Percentiles rank a stretch among this genome's conserved stretches.
Evolutionary conservation across 1,284 basidiomycete genomes (phyloP).

Genomic region (Fistulinella cinereoalba): DNA sequence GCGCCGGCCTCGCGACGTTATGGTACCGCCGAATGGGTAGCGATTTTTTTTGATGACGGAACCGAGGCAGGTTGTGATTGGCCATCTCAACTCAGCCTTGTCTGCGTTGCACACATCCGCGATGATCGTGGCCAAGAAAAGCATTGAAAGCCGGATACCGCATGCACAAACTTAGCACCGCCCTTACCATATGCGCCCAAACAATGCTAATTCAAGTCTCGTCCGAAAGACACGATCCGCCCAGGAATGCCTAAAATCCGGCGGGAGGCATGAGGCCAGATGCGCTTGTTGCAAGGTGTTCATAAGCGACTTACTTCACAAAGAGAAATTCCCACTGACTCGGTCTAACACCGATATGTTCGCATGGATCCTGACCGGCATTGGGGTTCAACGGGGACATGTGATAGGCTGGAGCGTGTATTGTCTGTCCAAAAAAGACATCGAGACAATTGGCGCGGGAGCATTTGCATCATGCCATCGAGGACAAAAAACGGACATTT

Average conservation of each 20-base stretch:
- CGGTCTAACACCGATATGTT: slow-evolving; percentile 2
- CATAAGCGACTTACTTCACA: slow-evolving; percentile 7
- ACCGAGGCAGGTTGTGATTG: slow-evolving; percentile 14
- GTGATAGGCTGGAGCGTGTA: neutral
- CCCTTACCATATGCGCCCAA: slow-evolving; percentile 6
- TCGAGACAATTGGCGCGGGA: slow-evolving; percentile 13
- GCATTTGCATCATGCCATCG: neutral
- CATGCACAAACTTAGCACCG: slow-evolving; percentile 13
- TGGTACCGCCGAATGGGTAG: slow-evolving; percentile 3
- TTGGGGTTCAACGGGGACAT: neutral
- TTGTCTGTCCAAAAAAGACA: slow-evolving; percentile 3
- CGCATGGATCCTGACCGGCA: neutral
- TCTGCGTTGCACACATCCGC: slow-evolving; percentile 12
- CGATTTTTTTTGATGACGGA: slow-evolving; percentile 10
- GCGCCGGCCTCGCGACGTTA: slow-evolving; percentile 8
- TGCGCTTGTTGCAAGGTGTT: neutral
- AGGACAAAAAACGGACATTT: neutral
- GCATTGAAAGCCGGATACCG: neutral
- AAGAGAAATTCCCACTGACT: slow-evolving; percentile 1
- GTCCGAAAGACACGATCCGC: slow-evolving; percentile 5
- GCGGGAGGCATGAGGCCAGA: slow-evolving; percentile 1
- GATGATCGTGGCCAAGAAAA: slow-evolving; percentile 26
- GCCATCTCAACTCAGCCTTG: slow-evolving; percentile 6
- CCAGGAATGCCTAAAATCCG: slow-evolving; percentile 7
- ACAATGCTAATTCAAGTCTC: neutral